Conservation (phyloP, 2,329 filamentous ascomycete genomes). For the Aspergillus fumigatiaffinis region DNA sequence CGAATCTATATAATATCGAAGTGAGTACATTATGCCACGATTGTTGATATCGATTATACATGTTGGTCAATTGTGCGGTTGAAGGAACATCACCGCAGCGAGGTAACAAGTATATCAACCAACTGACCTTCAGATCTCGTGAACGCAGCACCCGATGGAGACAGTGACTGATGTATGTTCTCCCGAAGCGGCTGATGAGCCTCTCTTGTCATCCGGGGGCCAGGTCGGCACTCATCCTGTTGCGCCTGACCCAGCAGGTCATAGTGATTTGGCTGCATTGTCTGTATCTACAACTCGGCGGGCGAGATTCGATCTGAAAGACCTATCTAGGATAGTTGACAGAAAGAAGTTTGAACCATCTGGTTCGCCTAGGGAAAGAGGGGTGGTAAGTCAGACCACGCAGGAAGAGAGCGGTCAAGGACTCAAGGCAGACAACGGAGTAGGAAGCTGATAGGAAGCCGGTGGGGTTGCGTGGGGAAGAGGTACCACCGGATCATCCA, state of each 20-base stretch:
- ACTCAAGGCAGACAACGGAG: no score
- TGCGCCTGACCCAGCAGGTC: slow-evolving; percentile 36
- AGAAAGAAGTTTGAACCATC: not conserved
- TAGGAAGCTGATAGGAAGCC: not conserved
- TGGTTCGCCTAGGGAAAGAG: not conserved
- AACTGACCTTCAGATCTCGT: slow-evolving; percentile 44
- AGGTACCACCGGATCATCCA: not conserved
- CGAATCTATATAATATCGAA: slow-evolving; percentile 64
- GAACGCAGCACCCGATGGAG: slow-evolving; percentile 30
- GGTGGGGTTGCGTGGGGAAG: not conserved
- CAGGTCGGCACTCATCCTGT: slow-evolving; percentile 24
- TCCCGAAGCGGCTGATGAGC: slow-evolving; percentile 28
- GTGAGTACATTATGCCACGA: slow-evolving; percentile 39
- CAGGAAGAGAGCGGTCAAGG: not conserved
- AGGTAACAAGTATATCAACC: slow-evolving; percentile 10
- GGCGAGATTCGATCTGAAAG: not conserved
- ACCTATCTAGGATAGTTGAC: not conserved
- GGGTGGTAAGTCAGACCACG: not conserved
- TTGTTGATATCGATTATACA: slow-evolving; percentile 9
- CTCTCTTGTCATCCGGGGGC: slow-evolving; percentile 34
- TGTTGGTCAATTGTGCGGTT: slow-evolving; percentile 13
- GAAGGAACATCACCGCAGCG: slow-evolving; percentile 2
- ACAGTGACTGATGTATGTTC: slow-evolving; percentile 30
- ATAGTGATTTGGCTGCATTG: slow-evolving; percentile 40
- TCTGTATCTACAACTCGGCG: not conserved